Conservation (phyloP, 345 rosid species). For the Aethionema arabicum region DNA sequence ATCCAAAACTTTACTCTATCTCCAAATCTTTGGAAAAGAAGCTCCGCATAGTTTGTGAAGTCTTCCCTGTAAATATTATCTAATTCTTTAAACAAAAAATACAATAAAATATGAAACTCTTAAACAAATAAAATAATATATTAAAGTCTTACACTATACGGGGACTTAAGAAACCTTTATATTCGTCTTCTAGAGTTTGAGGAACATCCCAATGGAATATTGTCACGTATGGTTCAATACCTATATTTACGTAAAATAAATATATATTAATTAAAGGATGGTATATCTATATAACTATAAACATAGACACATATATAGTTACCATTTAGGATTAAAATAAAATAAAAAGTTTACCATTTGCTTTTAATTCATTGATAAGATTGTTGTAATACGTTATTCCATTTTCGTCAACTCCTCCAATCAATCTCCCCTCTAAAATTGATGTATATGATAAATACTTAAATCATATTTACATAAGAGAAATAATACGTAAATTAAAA, state of each 20-base stretch:
- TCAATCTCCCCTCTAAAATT: slow-evolving; percentile 36
- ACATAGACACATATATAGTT: background rate
- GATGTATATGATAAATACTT: background rate
- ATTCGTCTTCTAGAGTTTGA: slow-evolving; percentile 34
- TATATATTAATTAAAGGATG: no score
- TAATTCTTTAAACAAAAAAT: background rate
- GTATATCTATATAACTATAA: no score
- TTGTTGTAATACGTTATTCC: slow-evolving; percentile 45
- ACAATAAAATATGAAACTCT: background rate
- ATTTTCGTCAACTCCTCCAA: slow-evolving; percentile 36
- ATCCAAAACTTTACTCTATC: slow-evolving; percentile 46
- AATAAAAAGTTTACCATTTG: no score
- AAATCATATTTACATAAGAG: background rate
- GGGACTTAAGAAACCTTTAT: slow-evolving; percentile 30
- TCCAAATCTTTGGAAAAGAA: slow-evolving; percentile 49
- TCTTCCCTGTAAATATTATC: slow-evolving; percentile 37
- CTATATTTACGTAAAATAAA: slow-evolving; percentile 2
- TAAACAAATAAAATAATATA: background rate
- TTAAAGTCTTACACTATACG: slow-evolving; percentile 32
- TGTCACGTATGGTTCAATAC: slow-evolving; percentile 37
- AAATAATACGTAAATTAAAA: background rate
- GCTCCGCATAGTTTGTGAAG: slow-evolving; percentile 40
- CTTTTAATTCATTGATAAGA: slow-evolving; percentile 33
- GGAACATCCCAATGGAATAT: slow-evolving; percentile 41
- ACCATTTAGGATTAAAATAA: no score